Conservation (phyloP, 2,329 filamentous ascomycete genomes). For the Colletotrichum musicola region DNA sequence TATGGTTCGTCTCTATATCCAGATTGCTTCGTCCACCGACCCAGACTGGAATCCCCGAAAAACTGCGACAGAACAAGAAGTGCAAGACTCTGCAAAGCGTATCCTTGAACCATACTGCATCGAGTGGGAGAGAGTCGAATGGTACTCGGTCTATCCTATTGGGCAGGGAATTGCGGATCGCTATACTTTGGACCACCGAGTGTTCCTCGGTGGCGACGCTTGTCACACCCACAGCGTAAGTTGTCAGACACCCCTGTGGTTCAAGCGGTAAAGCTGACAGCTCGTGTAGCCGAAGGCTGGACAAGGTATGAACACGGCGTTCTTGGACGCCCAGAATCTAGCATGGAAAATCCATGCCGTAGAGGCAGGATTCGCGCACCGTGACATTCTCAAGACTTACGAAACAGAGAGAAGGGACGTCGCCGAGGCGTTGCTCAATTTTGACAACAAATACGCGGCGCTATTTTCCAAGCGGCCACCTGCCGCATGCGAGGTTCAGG, state of each 20-base stretch:
- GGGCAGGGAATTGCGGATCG: conserved; percentile 79
- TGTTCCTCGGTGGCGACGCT: conserved; percentile 83
- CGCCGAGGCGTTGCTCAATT: conserved; percentile 85
- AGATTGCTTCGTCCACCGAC: conserved; percentile 72
- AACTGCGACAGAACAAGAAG: conserved; percentile 72
- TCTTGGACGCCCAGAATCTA: conserved; percentile 86
- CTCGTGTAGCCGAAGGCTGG: conserved; percentile 77
- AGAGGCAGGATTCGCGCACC: conserved; percentile 82
- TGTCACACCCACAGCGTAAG: conserved; percentile 82
- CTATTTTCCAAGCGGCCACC: conserved; percentile 86
- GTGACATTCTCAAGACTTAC: conserved; percentile 84
- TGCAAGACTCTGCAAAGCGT: conserved; percentile 74
- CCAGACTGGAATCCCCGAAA: conserved; percentile 72
- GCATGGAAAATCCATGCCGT: conserved; percentile 98
- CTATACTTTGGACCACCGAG: conserved; percentile 75
- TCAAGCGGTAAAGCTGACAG: neutral
- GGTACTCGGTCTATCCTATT: conserved; percentile 84
- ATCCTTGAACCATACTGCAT: conserved; percentile 77
- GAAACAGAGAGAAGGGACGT: conserved; percentile 87
- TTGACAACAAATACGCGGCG: conserved; percentile 90
- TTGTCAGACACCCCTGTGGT: conserved; percentile 26
- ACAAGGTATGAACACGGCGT: conserved; percentile 85
- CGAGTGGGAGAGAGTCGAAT: conserved; percentile 76
- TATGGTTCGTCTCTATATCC: conserved; percentile 76
- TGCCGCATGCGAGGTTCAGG: conserved; percentile 78